Evolutionary conservation across 1,284 basidiomycete species (phyloP).

Genomic region (Ganoderma meredithae): DNA sequence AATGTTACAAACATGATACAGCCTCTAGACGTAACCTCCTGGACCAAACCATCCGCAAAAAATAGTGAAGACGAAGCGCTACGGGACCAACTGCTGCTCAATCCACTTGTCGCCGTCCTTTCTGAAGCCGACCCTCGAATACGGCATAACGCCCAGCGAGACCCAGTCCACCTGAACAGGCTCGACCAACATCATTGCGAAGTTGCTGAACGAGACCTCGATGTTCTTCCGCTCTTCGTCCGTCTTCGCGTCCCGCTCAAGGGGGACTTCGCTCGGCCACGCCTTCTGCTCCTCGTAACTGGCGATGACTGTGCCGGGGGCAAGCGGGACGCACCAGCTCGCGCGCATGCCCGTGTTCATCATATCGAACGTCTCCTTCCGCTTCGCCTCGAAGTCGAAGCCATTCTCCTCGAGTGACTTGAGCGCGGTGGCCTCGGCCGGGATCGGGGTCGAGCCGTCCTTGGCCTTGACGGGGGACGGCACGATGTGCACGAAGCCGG

Average conservation of each 20-base stretch:
- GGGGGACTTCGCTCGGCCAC: slow-evolving; percentile 59
- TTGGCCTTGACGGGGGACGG: slow-evolving; percentile 39
- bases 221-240: slow-evolving; percentile 52
- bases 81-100: slow-evolving; percentile 66
- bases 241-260: slow-evolving; percentile 50
- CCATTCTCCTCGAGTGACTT: slow-evolving; percentile 47
- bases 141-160: slow-evolving; percentile 60
- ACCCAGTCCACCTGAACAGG: slow-evolving; percentile 69
- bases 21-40: background rate
- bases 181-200: slow-evolving; percentile 70
- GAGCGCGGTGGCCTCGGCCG: slow-evolving; percentile 41
- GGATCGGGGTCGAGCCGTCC: slow-evolving; percentile 22
- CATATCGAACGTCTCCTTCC: slow-evolving; percentile 57
- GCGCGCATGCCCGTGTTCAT: slow-evolving; percentile 69
- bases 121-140: slow-evolving; percentile 62
- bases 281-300: slow-evolving; percentile 59
- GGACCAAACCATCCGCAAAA: background rate
- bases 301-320: slow-evolving; percentile 58
- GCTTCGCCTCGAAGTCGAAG: slow-evolving; percentile 70
- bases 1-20: background rate
- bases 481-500: slow-evolving; percentile 56
- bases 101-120: slow-evolving; percentile 52
- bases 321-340: slow-evolving; percentile 62
- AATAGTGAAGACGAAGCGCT: slow-evolving; percentile 20
- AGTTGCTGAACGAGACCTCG: slow-evolving; percentile 63